Evolutionary conservation across 257 asterid genomes (phyloP).

Genomic region (Solanum dulcamara): DNA sequence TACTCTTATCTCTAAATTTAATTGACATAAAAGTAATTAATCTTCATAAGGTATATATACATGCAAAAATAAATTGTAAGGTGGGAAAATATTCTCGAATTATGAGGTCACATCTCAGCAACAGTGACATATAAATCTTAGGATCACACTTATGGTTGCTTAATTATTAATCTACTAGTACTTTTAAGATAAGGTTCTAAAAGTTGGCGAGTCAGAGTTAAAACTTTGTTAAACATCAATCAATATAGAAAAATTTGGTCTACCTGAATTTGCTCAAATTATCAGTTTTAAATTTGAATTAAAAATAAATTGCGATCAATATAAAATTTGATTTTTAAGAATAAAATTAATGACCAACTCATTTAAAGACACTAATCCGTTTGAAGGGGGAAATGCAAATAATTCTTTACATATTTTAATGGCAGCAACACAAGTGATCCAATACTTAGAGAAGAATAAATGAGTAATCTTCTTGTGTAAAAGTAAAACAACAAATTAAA

Average conservation of each 20-base stretch:
- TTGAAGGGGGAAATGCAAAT: background rate
- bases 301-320: background rate
- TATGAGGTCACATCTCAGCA: background rate
- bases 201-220: background rate
- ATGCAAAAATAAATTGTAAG: background rate
- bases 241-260: background rate
- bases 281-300: background rate
- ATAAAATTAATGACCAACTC: background rate
- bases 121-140: background rate
- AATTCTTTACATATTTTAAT: background rate
- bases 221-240: background rate
- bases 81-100: background rate
- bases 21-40: background rate
- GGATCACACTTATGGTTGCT: background rate
- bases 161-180: background rate
- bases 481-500: background rate
- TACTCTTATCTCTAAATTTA: background rate
- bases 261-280: background rate
- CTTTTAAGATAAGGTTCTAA: background rate
- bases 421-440: background rate
- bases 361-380: background rate
- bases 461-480: background rate
- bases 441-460: background rate
- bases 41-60: too few species aligned
- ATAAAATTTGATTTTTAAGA: background rate